A percentile compares a stretch with the other conserved stretches of the same genome.
Evolutionary conservation across 1,139 yeast species (phyloP).

Genomic region (Saccharomyces hybrid): DNA sequence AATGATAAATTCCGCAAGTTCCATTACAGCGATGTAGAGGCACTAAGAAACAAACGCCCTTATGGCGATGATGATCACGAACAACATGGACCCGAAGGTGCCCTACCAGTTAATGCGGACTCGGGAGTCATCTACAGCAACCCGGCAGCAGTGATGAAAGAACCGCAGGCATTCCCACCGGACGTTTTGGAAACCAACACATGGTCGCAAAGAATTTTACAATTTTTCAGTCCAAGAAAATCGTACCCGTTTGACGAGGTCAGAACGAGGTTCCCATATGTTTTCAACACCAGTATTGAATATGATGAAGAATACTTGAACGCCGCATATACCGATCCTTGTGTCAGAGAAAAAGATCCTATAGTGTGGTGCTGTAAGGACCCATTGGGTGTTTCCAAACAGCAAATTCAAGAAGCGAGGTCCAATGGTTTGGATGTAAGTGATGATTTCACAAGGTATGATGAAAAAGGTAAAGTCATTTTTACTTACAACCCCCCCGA

Average conservation of each 20-base stretch:
- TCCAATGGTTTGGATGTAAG: constrained; percentile 47
- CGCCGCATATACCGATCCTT: constrained; percentile 60
- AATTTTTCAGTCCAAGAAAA: constrained; percentile 33
- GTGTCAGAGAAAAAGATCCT: constrained; percentile 53
- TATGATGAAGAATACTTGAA: constrained; percentile 32
- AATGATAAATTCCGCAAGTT: constrained; percentile 24
- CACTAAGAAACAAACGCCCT: constrained; percentile 5
- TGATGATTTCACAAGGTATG: constrained; percentile 49
- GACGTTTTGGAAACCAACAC: constrained; percentile 12
- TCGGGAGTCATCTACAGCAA: constrained; percentile 24
- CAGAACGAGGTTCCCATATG: constrained; percentile 32
- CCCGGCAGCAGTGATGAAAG: constrained; percentile 17
- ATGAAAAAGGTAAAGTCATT: constrained; percentile 46
- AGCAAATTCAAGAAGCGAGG: constrained; percentile 50
- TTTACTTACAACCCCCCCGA: constrained; percentile 64
- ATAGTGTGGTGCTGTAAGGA: constrained; percentile 66
- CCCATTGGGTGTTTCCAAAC: constrained; percentile 58
- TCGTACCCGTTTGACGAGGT: constrained; percentile 31
- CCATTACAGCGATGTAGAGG: constrained; percentile 19
- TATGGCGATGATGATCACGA: constrained; percentile 3
- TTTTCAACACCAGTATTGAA: constrained; percentile 33
- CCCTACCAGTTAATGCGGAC: constrained; percentile 17
- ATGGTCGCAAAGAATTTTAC: constrained; percentile 23
- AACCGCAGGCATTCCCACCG: constrained; percentile 20
- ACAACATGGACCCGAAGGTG: constrained; percentile 9